Evolutionary conservation across 177 flowering plant species (phyloP).

Genomic region (Vitis hybrid): DNA sequence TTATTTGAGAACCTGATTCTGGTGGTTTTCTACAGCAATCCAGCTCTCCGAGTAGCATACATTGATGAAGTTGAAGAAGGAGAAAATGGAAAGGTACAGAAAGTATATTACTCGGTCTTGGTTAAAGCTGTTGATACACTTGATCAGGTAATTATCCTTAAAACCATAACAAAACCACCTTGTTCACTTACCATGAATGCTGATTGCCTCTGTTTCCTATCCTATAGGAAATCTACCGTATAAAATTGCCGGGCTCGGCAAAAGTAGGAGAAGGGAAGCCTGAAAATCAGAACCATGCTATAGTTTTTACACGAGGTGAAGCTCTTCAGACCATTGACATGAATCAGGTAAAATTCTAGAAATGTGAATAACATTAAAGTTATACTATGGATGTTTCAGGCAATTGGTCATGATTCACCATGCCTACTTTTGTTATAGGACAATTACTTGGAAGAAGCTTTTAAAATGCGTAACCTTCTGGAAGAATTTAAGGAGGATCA

Average conservation of each 20-base stretch:
- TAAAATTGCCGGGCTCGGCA: slow-evolving; percentile 93
- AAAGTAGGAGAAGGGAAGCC: slow-evolving; percentile 99
- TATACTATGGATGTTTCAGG: neutral
- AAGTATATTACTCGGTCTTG: slow-evolving; percentile 90
- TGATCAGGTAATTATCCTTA: slow-evolving; percentile 71
- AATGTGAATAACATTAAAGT: neutral
- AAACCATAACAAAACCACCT: neutral
- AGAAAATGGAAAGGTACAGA: slow-evolving; percentile 66
- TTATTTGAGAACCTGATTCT: slow-evolving; percentile 10
- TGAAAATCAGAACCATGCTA: slow-evolving; percentile 99
- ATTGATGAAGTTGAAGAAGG: slow-evolving; percentile 98
- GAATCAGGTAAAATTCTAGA: slow-evolving; percentile 78
- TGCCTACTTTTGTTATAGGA: slow-evolving; percentile 47
- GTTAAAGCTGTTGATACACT: slow-evolving; percentile 88
- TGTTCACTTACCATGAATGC: neutral
- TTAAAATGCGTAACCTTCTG: slow-evolving; percentile 97
- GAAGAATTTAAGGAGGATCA: slow-evolving; percentile 96
- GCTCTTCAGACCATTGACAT: slow-evolving; percentile 98
- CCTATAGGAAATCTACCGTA: slow-evolving; percentile 89
- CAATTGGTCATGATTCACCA: slow-evolving; percentile 2
- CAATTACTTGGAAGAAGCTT: slow-evolving; percentile 98
- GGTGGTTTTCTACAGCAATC: slow-evolving; percentile 48
- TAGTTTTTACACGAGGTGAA: slow-evolving; percentile 91
- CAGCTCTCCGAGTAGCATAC: slow-evolving; percentile 97
- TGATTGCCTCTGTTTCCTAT: slow-evolving; percentile 6